phyloP scores from a whole-genome alignment of 768 basidiomycete genomes.

The Boletellus ananiceps region DNA sequence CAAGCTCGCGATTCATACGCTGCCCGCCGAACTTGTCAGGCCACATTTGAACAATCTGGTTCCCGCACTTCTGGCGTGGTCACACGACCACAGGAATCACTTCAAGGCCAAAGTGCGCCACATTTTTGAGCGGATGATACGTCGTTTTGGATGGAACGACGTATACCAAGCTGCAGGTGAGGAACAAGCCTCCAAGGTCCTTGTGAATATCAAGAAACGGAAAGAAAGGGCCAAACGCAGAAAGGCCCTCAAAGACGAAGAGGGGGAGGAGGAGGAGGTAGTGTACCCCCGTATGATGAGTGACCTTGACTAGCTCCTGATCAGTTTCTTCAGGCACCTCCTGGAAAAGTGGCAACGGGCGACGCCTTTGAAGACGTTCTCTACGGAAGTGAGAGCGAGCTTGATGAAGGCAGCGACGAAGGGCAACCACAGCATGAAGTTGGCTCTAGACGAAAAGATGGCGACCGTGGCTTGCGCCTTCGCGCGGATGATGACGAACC shows the following conservation, averaged over 20 bases:
- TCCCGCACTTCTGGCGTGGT: constrained; percentile 83
- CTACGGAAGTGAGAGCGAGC: constrained; percentile 93
- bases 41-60: constrained; percentile 77
- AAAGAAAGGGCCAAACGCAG: constrained; percentile 92
- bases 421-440: constrained; percentile 31
- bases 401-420: constrained; percentile 68
- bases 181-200: constrained; percentile 82
- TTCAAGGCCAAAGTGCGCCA: constrained; percentile 97
- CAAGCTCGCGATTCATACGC: constrained; percentile 87
- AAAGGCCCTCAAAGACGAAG: constrained; percentile 57
- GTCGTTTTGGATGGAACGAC: constrained; percentile 85
- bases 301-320: constrained; percentile 6
- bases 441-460: constrained; percentile 33
- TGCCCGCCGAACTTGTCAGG: constrained; percentile 65
- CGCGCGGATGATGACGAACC: constrained; percentile 89
- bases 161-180: constrained; percentile 70
- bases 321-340: constrained; percentile 34
- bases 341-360: constrained; percentile 53
- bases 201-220: constrained; percentile 91
- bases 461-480: constrained; percentile 56
- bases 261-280: constrained; percentile 53
- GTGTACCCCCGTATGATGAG: background rate
- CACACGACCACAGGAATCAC: constrained; percentile 97
- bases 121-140: constrained; percentile 92
- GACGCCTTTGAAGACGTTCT: constrained; percentile 97